phyloP scores from a whole-genome alignment of 805 yeast species.

The Scheffersomyces amazonensis region DNA sequence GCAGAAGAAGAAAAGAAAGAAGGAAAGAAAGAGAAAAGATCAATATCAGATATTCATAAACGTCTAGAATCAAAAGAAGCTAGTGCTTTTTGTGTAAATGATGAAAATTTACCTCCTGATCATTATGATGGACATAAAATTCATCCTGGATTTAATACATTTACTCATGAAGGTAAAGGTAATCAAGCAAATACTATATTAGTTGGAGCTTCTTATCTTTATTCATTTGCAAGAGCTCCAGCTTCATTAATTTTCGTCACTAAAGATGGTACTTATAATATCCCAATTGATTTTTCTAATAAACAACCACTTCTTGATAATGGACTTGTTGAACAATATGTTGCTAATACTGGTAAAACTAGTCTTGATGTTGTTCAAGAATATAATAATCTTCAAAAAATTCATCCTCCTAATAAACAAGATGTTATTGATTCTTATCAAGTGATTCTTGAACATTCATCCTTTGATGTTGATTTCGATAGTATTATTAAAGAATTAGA shows the following conservation, averaged over 20 bases:
- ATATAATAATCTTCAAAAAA: conserved; percentile 16
- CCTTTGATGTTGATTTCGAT: conserved; percentile 22
- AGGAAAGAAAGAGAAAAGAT: conserved; percentile 7
- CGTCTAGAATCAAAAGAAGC: conserved; percentile 1
- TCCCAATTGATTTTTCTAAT: conserved; percentile 12
- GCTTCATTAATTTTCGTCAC: conserved; percentile 35
- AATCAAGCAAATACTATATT: conserved; percentile 22
- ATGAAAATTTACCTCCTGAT: conserved; percentile 12
- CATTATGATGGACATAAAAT: conserved; percentile 17
- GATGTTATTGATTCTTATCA: conserved; percentile 24
- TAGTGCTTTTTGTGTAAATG: conserved; percentile 15
- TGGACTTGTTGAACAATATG: conserved; percentile 19
- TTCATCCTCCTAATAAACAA: conserved; percentile 14
- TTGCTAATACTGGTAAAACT: conserved; percentile 2
- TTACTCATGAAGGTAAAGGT: conserved; percentile 26
- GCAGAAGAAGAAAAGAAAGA: conserved; percentile 4
- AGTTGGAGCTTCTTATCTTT: conserved; percentile 39
- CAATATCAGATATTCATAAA: conserved; percentile 4
- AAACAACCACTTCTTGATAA: conserved; percentile 16
- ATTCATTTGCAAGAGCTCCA: conserved; percentile 39
- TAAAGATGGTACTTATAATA: conserved; percentile 30
- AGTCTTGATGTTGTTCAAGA: conserved; percentile 17
- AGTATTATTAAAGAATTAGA: conserved; percentile 15
- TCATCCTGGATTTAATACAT: conserved; percentile 39
- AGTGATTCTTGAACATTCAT: conserved; percentile 22